Evolutionary conservation across 176 grass and related monocot genomes (phyloP).

Genomic region (Tillandsia fasciculata): DNA sequence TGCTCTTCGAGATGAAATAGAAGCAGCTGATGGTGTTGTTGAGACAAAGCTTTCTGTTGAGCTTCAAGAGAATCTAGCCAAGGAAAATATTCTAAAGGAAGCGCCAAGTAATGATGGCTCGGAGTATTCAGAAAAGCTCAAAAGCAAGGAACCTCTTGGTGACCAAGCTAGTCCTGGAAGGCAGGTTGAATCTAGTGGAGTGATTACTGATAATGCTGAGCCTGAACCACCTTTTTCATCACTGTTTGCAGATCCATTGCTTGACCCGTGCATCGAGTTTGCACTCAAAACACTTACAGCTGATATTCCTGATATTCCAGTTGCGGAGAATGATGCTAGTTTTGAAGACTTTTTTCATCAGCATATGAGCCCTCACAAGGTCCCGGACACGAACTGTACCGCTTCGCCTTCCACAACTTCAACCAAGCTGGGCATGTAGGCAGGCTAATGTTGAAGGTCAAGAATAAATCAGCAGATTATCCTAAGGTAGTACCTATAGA

Average conservation of each 20-base stretch:
- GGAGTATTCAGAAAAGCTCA: slow-evolving; percentile 11
- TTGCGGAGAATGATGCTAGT: slow-evolving; percentile 18
- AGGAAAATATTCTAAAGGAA: slow-evolving; percentile 28
- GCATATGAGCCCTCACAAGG: slow-evolving; percentile 32
- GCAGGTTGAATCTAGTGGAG: slow-evolving; percentile 15
- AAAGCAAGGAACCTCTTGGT: slow-evolving; percentile 7
- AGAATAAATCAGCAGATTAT: no score
- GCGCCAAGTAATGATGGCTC: slow-evolving; percentile 12
- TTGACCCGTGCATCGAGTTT: slow-evolving; percentile 70
- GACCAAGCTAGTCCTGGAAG: slow-evolving; percentile 6
- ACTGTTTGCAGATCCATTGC: slow-evolving; percentile 38
- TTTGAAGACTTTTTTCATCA: slow-evolving; percentile 27
- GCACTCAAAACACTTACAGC: slow-evolving; percentile 54
- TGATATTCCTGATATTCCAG: slow-evolving; percentile 65
- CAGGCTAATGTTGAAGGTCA: not conserved
- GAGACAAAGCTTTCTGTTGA: not conserved
- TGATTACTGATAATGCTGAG: slow-evolving; percentile 28
- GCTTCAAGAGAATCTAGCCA: slow-evolving; percentile 11
- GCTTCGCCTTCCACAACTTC: slow-evolving; percentile 26
- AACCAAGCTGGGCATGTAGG: slow-evolving; percentile 15
- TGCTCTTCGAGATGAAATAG: slow-evolving; percentile 31
- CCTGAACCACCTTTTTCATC: slow-evolving; percentile 34
- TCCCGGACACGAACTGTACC: slow-evolving; percentile 9
- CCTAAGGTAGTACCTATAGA: no score
- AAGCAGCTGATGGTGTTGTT: slow-evolving; percentile 15